phyloP scores from a whole-genome alignment of 306 rosid species.

The Quercus mongolica region DNA sequence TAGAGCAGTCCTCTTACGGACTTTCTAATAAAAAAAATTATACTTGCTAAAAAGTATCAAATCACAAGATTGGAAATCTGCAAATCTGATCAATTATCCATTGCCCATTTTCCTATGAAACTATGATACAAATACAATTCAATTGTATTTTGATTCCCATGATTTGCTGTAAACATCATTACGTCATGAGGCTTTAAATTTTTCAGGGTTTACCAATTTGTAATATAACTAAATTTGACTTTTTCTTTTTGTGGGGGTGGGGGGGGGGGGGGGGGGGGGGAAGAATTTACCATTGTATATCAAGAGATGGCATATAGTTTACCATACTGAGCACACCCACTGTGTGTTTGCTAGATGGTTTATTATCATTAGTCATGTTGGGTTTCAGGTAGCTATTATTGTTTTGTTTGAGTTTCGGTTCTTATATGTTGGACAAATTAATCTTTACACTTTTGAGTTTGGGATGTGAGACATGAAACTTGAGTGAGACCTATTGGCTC shows the following conservation, averaged over 20 bases:
- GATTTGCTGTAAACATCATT: not conserved
- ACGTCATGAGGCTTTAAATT: not conserved
- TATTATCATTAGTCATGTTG: not conserved
- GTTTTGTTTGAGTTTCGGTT: too few species aligned
- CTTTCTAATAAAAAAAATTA: not conserved
- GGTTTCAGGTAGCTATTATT: not conserved
- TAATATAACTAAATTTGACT: too few species aligned
- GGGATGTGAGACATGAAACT: too few species aligned
- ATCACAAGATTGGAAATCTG: not conserved
- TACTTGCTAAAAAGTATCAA: not conserved
- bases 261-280: too few species aligned
- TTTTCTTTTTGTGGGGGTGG: too few species aligned
- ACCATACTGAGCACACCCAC: not conserved
- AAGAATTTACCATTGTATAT: not conserved
- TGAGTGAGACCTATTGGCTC: too few species aligned
- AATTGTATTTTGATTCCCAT: not conserved
- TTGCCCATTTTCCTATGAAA: not conserved
- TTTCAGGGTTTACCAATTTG: too few species aligned
- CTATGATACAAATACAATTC: not conserved
- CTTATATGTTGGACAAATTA: too few species aligned
- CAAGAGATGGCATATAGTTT: not conserved
- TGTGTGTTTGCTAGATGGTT: not conserved
- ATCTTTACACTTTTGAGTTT: too few species aligned
- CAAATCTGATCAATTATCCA: not conserved
- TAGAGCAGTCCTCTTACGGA: too few species aligned